Evolutionary conservation across 2,329 filamentous ascomycete species (phyloP).

Genomic region (Penicillium sp.): DNA sequence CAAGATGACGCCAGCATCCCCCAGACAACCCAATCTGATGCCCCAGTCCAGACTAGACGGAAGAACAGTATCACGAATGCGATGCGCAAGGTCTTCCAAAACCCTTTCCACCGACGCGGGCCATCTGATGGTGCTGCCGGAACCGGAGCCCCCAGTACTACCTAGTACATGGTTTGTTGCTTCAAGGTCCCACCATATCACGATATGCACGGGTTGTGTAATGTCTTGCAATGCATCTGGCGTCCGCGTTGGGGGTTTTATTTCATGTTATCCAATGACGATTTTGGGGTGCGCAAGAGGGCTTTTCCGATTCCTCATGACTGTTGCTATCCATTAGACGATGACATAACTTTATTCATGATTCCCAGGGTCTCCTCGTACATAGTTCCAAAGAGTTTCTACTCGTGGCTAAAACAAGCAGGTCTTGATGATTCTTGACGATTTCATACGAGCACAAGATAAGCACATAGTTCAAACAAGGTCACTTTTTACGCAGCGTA

Average conservation of each 20-base stretch:
- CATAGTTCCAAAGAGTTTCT: conserved; percentile 1
- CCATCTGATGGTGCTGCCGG: conserved; percentile 18
- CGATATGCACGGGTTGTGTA: not conserved
- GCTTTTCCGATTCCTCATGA: conserved; percentile 1
- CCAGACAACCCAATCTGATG: conserved; percentile 13
- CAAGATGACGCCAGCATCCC: conserved; percentile 26
- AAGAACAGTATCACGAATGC: conserved; percentile 37
- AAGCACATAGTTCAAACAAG: not conserved
- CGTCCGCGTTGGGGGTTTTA: conserved; percentile 1
- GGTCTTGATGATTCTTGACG: conserved; percentile 9
- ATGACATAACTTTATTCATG: conserved; percentile 3
- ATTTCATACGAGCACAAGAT: not conserved
- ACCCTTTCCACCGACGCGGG: conserved; percentile 38
- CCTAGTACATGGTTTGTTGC: not conserved
- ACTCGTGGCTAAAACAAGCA: conserved; percentile 5
- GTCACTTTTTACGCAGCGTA: too few species aligned
- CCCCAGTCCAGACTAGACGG: conserved; percentile 21
- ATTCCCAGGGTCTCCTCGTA: not conserved
- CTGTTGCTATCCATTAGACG: conserved; percentile 1
- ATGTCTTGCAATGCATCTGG: conserved; percentile 9
- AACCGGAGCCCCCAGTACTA: not conserved
- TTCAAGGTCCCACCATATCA: not conserved
- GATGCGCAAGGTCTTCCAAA: conserved; percentile 40
- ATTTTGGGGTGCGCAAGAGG: not conserved
- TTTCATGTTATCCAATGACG: conserved; percentile 6